Conservation (phyloP, 768 basidiomycete genomes). For the Coprinellus micaceus region DNA sequence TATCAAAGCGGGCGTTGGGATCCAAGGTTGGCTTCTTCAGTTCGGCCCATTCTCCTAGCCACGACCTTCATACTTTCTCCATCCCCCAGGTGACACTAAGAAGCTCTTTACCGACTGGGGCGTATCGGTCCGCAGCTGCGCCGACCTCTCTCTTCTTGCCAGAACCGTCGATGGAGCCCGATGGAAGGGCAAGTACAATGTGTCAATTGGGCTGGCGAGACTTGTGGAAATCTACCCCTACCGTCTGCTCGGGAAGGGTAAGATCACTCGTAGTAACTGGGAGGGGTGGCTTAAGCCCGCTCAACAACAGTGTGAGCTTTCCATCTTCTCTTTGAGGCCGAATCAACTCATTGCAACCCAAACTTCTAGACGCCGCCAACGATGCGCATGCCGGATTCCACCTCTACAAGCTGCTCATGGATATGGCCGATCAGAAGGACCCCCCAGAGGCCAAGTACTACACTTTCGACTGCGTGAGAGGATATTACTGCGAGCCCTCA, state of each 20-base stretch:
- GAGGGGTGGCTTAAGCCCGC: conserved; percentile 39
- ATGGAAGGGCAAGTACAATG: conserved; percentile 71
- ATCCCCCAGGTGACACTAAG: conserved; percentile 54
- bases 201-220: conserved; percentile 58
- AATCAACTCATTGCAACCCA: conserved; percentile 12
- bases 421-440: conserved; percentile 35
- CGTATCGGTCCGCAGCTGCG: conserved; percentile 46
- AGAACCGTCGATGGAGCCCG: conserved; percentile 63
- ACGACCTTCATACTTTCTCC: conserved; percentile 10
- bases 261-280: conserved; percentile 68
- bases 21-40: conserved; percentile 48
- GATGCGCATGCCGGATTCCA: conserved; percentile 65
- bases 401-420: conserved; percentile 44
- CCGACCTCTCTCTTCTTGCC: conserved; percentile 70
- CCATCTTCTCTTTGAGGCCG: conserved; percentile 2
- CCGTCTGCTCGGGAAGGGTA: conserved; percentile 53
- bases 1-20: conserved; percentile 69
- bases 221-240: conserved; percentile 61
- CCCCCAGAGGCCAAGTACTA: conserved; percentile 44
- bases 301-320: conserved; percentile 60
- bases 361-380: conserved; percentile 58
- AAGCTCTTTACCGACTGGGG: conserved; percentile 56
- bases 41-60: conserved; percentile 6
- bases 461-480: conserved; percentile 51
- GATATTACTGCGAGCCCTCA: conserved; percentile 41